Base-by-base conservation (phyloP, 495 filamentous ascomycete genomes). In the Clavariopsis aquatica region DNA sequence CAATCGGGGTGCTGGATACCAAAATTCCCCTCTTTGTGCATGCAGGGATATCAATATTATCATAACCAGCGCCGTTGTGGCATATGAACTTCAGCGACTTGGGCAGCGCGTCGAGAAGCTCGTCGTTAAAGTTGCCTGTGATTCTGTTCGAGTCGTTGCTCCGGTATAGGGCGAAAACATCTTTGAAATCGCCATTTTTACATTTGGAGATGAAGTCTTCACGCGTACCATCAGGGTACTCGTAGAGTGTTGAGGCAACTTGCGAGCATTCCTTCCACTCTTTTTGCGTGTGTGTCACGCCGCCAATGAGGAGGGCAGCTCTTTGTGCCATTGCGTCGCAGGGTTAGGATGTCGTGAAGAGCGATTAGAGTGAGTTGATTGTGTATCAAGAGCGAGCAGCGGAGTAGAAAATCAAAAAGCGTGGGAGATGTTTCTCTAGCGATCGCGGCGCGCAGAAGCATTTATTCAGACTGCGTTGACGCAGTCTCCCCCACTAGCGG, bases 31-130 rank as follows among this genome's bases (percentile, higher is more conserved):
- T 71, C 52, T 71, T 65, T 22, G 70, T 72, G 47, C 73, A 75
- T 0, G 74, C 73, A 1, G 49, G 13, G 22, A 77, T 64, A 31
- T 76, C 69, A 36, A 77, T 74, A 52, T 77, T 75, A 69, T 77
- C 74, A 62, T 77, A 77, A 2, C 74, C 74, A 5, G 74, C 74
- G 17, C 74, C 74, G 43, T 77, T 77, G 57, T 77, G 74, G 34
- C 68, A 68, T 13, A 77, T 71, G 57, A 57, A 74, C 28, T 71
- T 72, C 36, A 77, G 24, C 27, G 49, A 63, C 15, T 57, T 41
- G 6, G 74, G 74, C 1, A 77, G 64, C 3, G 67, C 73, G 29
- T 54, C 34, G 19, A 75, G 57, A 5, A 77, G 66, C 57, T 75
- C 74, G 15, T 66, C 31, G 62, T 75, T 61, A 60, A 75, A 77